Conservation (phyloP, 75 land plant genomes). For the Azolla pinnata region DNA sequence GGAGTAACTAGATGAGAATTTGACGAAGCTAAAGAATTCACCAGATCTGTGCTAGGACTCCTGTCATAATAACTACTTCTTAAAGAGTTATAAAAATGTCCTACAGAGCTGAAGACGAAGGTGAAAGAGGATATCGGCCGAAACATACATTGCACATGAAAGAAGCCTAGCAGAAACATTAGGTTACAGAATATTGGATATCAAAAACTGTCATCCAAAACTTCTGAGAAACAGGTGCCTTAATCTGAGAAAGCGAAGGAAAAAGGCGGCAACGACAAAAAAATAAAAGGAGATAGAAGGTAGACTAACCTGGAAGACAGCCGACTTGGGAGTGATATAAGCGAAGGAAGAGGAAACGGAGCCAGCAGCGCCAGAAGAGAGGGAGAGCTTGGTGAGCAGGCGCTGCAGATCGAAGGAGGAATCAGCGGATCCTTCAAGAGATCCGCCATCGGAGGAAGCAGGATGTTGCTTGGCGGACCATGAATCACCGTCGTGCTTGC, state of each 20-base stretch:
- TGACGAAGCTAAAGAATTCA: too few species aligned
- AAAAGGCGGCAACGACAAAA: neutral
- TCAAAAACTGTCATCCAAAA: neutral
- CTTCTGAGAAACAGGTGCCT: neutral
- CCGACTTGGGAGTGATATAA: conserved; percentile 53
- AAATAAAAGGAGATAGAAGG: neutral
- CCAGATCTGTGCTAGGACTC: too few species aligned
- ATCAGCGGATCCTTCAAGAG: conserved; percentile 49
- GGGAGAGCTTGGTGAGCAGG: conserved; percentile 35
- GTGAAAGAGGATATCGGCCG: neutral
- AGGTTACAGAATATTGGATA: neutral
- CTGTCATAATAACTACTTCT: too few species aligned
- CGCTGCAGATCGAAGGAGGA: conserved; percentile 52
- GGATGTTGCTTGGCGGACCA: conserved; percentile 72
- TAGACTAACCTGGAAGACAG: conserved; percentile 56
- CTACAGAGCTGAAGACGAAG: too few species aligned
- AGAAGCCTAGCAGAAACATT: neutral
- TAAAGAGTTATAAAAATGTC: too few species aligned
- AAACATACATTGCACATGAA: conserved; percentile 3
- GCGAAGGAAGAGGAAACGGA: conserved; percentile 64
- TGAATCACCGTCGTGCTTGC: conserved; percentile 20
- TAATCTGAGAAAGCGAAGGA: neutral
- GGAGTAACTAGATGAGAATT: too few species aligned
- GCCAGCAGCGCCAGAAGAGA: conserved; percentile 49
- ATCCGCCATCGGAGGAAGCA: too few species aligned